phyloP scores from a whole-genome alignment of 805 yeast species.

The Candida michaelii region DNA sequence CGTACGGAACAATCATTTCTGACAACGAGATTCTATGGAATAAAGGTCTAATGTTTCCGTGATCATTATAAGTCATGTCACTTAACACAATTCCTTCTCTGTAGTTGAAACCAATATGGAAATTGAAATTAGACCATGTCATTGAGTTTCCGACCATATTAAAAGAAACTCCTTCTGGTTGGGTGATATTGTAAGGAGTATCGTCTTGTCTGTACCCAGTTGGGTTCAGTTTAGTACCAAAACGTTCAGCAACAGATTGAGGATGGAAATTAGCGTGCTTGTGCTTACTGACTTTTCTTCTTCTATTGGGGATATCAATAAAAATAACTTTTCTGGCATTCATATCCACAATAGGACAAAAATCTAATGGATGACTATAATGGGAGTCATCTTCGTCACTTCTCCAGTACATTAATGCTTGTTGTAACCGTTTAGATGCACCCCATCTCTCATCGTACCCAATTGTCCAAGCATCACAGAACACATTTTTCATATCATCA shows the following conservation, averaged over 20 bases:
- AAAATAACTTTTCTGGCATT: conserved; percentile 65
- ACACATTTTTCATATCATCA: conserved; percentile 56
- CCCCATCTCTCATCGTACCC: conserved; percentile 82
- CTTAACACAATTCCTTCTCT: conserved; percentile 81
- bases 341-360: conserved; percentile 80
- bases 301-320: conserved; percentile 72
- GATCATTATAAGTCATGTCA: conserved; percentile 73
- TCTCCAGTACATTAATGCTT: conserved; percentile 78
- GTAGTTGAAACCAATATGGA: conserved; percentile 83
- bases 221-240: conserved; percentile 49
- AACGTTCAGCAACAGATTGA: conserved; percentile 57
- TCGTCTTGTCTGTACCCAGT: conserved; percentile 57
- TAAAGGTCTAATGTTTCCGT: conserved; percentile 68
- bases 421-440: conserved; percentile 69
- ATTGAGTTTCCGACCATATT: conserved; percentile 65
- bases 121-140: conserved; percentile 74
- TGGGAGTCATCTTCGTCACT: conserved; percentile 74
- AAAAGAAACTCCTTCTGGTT: conserved; percentile 83
- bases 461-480: conserved; percentile 70
- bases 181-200: conserved; percentile 69
- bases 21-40: conserved; percentile 77
- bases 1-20: conserved; percentile 87
- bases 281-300: conserved; percentile 68
- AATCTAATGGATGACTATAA: conserved; percentile 74
- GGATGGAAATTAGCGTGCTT: conserved; percentile 73